Percentiles rank a stretch among this genome's conserved stretches.
Conservation (phyloP, 176 grass and related monocot species). For the Dactylis glomerata region DNA sequence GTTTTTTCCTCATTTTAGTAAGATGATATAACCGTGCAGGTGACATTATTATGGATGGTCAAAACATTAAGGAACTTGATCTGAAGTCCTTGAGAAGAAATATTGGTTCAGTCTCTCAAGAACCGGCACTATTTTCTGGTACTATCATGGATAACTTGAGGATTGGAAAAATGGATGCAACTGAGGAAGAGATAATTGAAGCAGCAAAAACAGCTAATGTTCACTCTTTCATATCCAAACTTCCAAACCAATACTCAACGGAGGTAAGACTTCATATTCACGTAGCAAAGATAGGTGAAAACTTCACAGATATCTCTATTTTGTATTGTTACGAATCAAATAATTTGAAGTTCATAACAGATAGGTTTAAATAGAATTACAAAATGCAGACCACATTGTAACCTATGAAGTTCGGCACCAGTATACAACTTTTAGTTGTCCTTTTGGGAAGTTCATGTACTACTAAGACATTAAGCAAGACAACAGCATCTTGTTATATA, state of each 20-base stretch:
- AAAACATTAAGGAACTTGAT: slow-evolving; percentile 41
- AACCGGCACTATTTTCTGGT: slow-evolving; percentile 49
- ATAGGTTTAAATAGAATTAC: not conserved
- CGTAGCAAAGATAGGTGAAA: not conserved
- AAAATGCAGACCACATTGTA: not conserved
- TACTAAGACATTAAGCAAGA: not conserved
- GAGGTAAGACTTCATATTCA: slow-evolving; percentile 41
- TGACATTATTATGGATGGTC: slow-evolving; percentile 33
- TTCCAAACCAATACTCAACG: slow-evolving; percentile 46
- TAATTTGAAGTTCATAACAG: not conserved
- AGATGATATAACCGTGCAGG: slow-evolving; percentile 17
- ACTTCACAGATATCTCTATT: not conserved
- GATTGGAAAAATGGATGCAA: slow-evolving; percentile 50
- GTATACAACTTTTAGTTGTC: slow-evolving; percentile 6
- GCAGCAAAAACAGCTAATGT: slow-evolving; percentile 50
- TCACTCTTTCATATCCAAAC: slow-evolving; percentile 48
- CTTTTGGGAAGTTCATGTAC: not conserved
- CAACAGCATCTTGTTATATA: not conserved
- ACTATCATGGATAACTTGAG: slow-evolving; percentile 51
- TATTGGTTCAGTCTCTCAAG: slow-evolving; percentile 56
- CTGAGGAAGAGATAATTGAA: slow-evolving; percentile 40
- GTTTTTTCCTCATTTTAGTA: not conserved
- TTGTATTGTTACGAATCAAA: slow-evolving; percentile 6
- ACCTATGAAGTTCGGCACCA: not conserved
- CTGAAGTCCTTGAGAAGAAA: slow-evolving; percentile 43